Conservation (phyloP, 2,329 filamentous ascomycete genomes). For the Diplodia seriata region DNA sequence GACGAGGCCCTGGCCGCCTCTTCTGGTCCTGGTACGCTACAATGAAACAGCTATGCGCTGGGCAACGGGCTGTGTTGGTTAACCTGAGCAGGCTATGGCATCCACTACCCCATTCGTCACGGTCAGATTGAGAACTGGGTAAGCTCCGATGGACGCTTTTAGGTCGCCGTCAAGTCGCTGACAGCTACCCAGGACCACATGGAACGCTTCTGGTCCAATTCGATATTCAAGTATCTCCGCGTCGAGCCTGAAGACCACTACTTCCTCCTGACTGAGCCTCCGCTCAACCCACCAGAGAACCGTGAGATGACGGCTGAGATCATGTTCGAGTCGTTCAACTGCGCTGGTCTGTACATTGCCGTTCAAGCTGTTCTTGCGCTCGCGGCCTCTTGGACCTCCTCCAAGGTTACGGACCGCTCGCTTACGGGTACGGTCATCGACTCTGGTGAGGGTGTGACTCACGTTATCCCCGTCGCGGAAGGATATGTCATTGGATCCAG, state of each 20-base stretch:
- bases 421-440: slow-evolving; percentile 98
- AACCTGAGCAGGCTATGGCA: slow-evolving; percentile 75
- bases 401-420: slow-evolving; percentile 94
- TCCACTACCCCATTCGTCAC: slow-evolving; percentile 97
- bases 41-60: not conserved
- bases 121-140: slow-evolving; percentile 99
- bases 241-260: slow-evolving; percentile 99
- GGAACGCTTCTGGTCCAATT: slow-evolving; percentile 99
- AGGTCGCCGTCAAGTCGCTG: slow-evolving; percentile 34
- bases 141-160: slow-evolving; percentile 41
- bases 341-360: slow-evolving; percentile 96
- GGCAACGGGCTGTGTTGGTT: not conserved
- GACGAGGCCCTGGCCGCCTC: slow-evolving; percentile 90
- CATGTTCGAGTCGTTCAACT: slow-evolving; percentile 99
- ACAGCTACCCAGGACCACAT: slow-evolving; percentile 79
- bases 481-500: slow-evolving; percentile 99
- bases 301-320: slow-evolving; percentile 99
- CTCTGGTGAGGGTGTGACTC: slow-evolving; percentile 97
- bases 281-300: slow-evolving; percentile 97
- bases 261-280: slow-evolving; percentile 97
- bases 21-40: slow-evolving; percentile 73
- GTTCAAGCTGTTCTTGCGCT: slow-evolving; percentile 96
- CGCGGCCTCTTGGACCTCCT: slow-evolving; percentile 97
- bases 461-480: slow-evolving; percentile 98
- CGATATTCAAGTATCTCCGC: slow-evolving; percentile 98